A percentile compares a stretch with the other conserved stretches of the same genome.
Conservation (phyloP, 768 basidiomycete genomes). For the Russula vinacea region DNA sequence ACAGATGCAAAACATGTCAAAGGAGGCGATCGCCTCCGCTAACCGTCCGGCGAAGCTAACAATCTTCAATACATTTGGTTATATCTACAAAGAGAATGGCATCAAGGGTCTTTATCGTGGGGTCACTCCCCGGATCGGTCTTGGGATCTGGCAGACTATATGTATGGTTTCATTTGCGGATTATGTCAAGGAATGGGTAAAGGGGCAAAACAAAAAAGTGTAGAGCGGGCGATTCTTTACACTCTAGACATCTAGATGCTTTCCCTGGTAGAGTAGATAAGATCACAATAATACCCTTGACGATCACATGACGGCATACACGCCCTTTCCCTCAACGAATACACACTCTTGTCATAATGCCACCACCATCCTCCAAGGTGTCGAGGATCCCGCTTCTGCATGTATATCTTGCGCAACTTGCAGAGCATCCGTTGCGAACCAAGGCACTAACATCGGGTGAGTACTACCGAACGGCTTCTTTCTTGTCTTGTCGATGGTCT, state of each 20-base stretch:
- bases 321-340: background rate
- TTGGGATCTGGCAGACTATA: constrained; percentile 95
- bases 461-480: constrained; percentile 18
- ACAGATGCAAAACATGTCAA: constrained; percentile 99
- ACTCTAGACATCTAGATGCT: constrained; percentile 3
- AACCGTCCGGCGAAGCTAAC: constrained; percentile 91
- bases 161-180: constrained; percentile 99
- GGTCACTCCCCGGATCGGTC: constrained; percentile 92
- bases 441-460: constrained; percentile 74
- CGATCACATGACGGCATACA: background rate
- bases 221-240: background rate
- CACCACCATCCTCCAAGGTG: constrained; percentile 20
- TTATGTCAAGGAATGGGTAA: constrained; percentile 88
- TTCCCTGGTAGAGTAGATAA: constrained; percentile 17
- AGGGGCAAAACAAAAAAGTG: constrained; percentile 31
- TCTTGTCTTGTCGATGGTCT: background rate
- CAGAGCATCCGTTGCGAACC: constrained; percentile 68
- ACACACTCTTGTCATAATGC: constrained; percentile 27
- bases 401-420: constrained; percentile 68
- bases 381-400: constrained; percentile 51
- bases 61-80: constrained; percentile 85
- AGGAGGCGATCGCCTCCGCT: constrained; percentile 54
- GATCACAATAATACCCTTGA: constrained; percentile 10
- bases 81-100: constrained; percentile 96
- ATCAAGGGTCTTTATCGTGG: constrained; percentile 96